Base-by-base conservation (phyloP, 1,139 yeast genomes). In the Scheffersomyces stambukii region DNA sequence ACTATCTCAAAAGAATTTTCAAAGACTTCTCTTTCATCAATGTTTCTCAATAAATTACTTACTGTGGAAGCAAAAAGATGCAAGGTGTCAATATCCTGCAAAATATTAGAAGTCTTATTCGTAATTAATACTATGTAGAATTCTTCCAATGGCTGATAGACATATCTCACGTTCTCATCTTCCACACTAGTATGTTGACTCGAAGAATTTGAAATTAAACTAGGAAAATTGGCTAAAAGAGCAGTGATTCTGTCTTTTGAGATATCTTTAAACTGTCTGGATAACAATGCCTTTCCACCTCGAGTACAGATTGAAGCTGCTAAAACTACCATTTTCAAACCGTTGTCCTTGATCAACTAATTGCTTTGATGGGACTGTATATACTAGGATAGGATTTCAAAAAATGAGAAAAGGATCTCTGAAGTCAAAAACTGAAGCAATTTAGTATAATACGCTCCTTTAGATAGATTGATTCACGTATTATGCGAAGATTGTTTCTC, bases 241-340 rank as follows among this genome's bases (percentile, higher is more conserved):
- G 88, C 84, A 26, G 94, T 81, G 47, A 89, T 89, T 43, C 95
- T 72, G 50, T 89, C 95, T 52, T 81, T 81, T 28, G 85, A 70
- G 47, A 91, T 63, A 42, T 88, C 96, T 40, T 80, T 75, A 63
- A 91, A 93, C 62, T 88, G 98, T 52, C 99, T 79, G 19, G 96
- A 85, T 35, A 93, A 65, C 42, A 93, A 75, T 21, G 96, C 89
- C 50, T 88, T 91, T 36, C 99, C 99, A 36, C 93, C 85, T 48
- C 93, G 84, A 28, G 96, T 84, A 57, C 96, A 86, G 46, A 91
- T 84, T 29, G 96, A 84, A 33, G 96, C 96, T 32, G 98, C 95
- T 55, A 91, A 72, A 31, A 91, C 70, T 44, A 55, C 63, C 64
- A 59, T 58, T n/a, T n/a, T n/a, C n/a, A n/a, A n/a, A n/a, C n/a